Percentiles rank a stretch among this genome's conserved stretches.
phyloP scores from a whole-genome alignment of 495 filamentous ascomycete genomes.

The Aspergillus ostianus region DNA sequence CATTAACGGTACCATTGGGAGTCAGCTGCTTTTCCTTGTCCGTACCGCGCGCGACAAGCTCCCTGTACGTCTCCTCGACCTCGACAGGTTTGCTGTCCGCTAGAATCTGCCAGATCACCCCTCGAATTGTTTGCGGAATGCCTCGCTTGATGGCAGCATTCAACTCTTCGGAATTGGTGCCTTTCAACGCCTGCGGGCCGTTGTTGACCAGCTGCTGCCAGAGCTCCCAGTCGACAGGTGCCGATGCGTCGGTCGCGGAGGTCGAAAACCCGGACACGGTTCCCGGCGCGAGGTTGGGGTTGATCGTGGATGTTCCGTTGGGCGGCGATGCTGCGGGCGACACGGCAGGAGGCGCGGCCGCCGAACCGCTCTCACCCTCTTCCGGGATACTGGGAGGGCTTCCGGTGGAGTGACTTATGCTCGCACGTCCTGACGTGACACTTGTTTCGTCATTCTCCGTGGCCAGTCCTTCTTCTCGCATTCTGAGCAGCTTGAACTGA shows the following conservation, averaged over 20 bases:
- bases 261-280: slow-evolving; percentile 75
- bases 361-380: slow-evolving; percentile 49
- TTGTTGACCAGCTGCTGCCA: slow-evolving; percentile 96
- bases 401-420: slow-evolving; percentile 48
- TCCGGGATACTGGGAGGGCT: slow-evolving; percentile 53
- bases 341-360: slow-evolving; percentile 43
- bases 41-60: slow-evolving; percentile 76
- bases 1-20: slow-evolving; percentile 40
- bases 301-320: slow-evolving; percentile 47
- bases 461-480: slow-evolving; percentile 74
- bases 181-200: slow-evolving; percentile 79
- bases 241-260: slow-evolving; percentile 60
- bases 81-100: slow-evolving; percentile 92
- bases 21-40: slow-evolving; percentile 66
- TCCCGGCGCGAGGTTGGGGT: slow-evolving; percentile 70
- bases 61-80: slow-evolving; percentile 81
- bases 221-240: slow-evolving; percentile 90
- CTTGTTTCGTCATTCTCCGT: slow-evolving; percentile 37
- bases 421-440: slow-evolving; percentile 40
- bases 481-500: slow-evolving; percentile 78
- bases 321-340: slow-evolving; percentile 52
- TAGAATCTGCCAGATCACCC: slow-evolving; percentile 96
- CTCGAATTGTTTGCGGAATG: slow-evolving; percentile 90
- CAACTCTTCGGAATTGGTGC: slow-evolving; percentile 81
- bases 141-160: slow-evolving; percentile 88